Evolutionary conservation across 1,139 yeast species (phyloP).

Genomic region (Yamadazyma taylorii): DNA sequence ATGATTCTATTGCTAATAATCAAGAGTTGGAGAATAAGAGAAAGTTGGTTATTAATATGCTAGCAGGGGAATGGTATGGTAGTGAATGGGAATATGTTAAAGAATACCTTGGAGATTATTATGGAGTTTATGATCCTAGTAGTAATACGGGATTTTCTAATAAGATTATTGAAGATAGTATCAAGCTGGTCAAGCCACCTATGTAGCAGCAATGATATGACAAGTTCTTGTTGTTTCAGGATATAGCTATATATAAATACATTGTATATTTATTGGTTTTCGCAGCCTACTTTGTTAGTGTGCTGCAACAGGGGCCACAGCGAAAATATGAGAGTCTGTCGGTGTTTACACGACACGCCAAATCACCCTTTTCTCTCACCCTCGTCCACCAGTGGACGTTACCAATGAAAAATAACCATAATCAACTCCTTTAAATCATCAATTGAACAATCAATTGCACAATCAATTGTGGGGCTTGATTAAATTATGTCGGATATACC

Average conservation of each 20-base stretch:
- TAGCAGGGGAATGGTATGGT: slow-evolving; percentile 52
- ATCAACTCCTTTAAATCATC: slow-evolving; percentile 1
- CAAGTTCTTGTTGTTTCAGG: neutral
- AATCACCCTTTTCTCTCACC: slow-evolving; percentile 3
- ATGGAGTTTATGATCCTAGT: slow-evolving; percentile 20
- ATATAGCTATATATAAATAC: no score
- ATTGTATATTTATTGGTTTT: no score
- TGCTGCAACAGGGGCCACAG: no score
- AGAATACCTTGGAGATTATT: slow-evolving; percentile 26
- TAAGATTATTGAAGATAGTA: slow-evolving; percentile 38
- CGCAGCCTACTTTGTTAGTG: no score
- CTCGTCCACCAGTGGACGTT: slow-evolving; percentile 4
- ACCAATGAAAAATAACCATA: neutral
- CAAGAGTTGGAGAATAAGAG: slow-evolving; percentile 18
- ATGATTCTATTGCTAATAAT: slow-evolving; percentile 2
- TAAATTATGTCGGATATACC: slow-evolving; percentile 61
- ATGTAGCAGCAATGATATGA: slow-evolving; percentile 18
- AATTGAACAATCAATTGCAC: slow-evolving; percentile 1
- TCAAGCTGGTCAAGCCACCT: slow-evolving; percentile 41
- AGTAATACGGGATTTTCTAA: slow-evolving; percentile 39
- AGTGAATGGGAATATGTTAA: slow-evolving; percentile 41
- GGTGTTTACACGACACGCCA: neutral
- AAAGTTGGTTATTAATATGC: slow-evolving; percentile 29
- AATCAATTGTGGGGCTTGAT: neutral
- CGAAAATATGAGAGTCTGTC: no score